Percentiles rank a stretch among this genome's conserved stretches.
These are phyloP conservation scores for Thielaviopsis populi DNA, from an alignment of 2,329 filamentous ascomycete genomes.

Conservation along the genomic window DNA sequence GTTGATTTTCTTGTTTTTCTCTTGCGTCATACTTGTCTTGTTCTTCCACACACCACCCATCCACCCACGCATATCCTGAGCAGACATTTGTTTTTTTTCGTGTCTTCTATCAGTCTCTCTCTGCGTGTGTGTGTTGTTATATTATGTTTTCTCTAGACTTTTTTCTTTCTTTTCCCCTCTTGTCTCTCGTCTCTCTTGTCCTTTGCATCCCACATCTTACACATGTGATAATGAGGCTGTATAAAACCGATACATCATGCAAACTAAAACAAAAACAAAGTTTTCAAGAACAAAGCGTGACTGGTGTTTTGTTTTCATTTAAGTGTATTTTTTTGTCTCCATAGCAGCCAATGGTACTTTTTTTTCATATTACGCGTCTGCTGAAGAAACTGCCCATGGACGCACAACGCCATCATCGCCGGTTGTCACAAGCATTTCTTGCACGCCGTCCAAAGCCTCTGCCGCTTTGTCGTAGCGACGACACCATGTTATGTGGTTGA, in stretches of 20 bases:
- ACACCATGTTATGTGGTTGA: constrained; percentile 88
- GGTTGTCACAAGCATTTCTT: constrained; percentile 80
- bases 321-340: neutral
- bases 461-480: constrained; percentile 53
- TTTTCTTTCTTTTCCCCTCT: neutral
- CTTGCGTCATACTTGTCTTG: neutral
- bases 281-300: no score
- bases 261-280: neutral
- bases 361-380: neutral
- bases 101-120: neutral
- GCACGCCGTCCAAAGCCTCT: constrained; percentile 35
- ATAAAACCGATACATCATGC: neutral
- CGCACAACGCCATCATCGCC: constrained; percentile 83
- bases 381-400: constrained; percentile 52
- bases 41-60: neutral
- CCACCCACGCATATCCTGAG: neutral
- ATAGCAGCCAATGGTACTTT: neutral
- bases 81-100: neutral
- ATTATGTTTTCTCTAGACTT: neutral
- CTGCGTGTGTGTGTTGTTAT: neutral
- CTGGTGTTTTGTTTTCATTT: neutral
- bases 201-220: neutral
- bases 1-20: neutral
- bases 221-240: neutral
- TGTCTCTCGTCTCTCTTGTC: constrained; percentile 4